These are phyloP conservation scores for Lyophyllum shimeji DNA, from an alignment of 768 basidiomycete species.

Conservation along the genomic window DNA sequence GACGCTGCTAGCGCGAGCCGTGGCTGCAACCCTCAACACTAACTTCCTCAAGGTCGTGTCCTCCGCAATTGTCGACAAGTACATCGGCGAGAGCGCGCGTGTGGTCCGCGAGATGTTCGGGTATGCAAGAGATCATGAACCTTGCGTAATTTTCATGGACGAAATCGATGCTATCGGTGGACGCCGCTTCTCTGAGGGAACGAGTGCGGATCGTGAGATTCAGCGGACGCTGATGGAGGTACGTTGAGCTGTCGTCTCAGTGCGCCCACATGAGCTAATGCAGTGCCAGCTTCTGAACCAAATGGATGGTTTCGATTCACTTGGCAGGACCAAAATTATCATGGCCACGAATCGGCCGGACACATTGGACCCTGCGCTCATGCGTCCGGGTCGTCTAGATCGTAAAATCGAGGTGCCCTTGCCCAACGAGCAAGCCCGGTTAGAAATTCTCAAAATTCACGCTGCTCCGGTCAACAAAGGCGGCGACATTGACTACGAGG, in stretches of 20 bases:
- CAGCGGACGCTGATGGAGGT: conserved; percentile 97
- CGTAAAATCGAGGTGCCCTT: conserved; percentile 97
- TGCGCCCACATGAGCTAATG: neutral
- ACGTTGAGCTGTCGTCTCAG: conserved; percentile 12
- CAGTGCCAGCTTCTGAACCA: conserved; percentile 82
- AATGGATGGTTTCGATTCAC: conserved; percentile 99
- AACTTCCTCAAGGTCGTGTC: conserved; percentile 99
- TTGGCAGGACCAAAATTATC: conserved; percentile 94
- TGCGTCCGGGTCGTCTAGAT: conserved; percentile 94
- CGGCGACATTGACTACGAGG: conserved; percentile 96
- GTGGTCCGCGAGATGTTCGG: conserved; percentile 99
- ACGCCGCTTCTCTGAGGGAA: conserved; percentile 84
- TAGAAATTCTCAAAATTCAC: conserved; percentile 98
- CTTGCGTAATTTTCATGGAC: conserved; percentile 99
- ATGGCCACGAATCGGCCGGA: conserved; percentile 99
- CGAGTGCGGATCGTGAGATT: conserved; percentile 97
- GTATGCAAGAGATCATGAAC: conserved; percentile 96
- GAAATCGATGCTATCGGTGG: conserved; percentile 99
- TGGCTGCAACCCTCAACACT: conserved; percentile 92
- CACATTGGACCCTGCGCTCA: conserved; percentile 93
- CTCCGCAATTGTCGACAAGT: conserved; percentile 97
- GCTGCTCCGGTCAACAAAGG: conserved; percentile 91
- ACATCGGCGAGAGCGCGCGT: conserved; percentile 96
- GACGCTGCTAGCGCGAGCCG: conserved; percentile 91
- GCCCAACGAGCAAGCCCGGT: conserved; percentile 93